Conservation (phyloP, 2,329 filamentous ascomycete species). For the Neoscytalidium dimidiatum region DNA sequence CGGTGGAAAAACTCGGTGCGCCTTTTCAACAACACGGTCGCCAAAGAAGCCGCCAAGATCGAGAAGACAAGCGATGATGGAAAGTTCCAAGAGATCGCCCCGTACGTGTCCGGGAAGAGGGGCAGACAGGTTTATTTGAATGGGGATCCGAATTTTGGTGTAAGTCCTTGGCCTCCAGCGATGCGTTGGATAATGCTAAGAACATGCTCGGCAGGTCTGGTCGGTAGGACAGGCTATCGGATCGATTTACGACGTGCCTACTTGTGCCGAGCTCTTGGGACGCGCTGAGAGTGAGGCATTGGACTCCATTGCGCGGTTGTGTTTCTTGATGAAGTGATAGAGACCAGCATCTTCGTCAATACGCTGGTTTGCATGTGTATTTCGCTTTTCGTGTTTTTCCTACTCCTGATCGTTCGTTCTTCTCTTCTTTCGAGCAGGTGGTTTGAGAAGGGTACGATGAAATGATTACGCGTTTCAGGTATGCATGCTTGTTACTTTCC, state of each 20-base stretch:
- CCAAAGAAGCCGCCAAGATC: constrained; percentile 75
- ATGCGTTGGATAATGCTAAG: constrained; percentile 17
- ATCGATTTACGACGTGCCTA: constrained; percentile 54
- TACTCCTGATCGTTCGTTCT: no score
- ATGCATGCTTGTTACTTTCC: no score
- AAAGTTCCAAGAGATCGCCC: constrained; percentile 86
- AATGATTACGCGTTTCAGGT: no score
- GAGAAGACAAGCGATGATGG: constrained; percentile 81
- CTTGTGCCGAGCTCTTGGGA: constrained; percentile 46
- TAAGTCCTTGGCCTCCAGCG: constrained; percentile 51
- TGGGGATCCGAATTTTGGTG: constrained; percentile 86
- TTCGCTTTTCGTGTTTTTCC: no score
- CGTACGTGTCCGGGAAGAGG: constrained; percentile 84
- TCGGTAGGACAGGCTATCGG: constrained; percentile 92
- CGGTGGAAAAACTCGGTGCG: constrained; percentile 92
- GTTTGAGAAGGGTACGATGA: no score
- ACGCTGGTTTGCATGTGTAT: no score
- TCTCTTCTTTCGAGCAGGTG: no score
- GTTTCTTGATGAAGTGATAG: no score
- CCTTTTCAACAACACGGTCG: constrained; percentile 88
- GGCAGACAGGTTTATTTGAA: constrained; percentile 90
- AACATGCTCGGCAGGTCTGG: constrained; percentile 69
- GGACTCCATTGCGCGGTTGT: no score
- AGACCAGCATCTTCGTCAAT: no score
- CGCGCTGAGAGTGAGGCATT: constrained; percentile 51